Base-by-base conservation (phyloP, 1,284 basidiomycete genomes). In the Boletellus sp. region DNA sequence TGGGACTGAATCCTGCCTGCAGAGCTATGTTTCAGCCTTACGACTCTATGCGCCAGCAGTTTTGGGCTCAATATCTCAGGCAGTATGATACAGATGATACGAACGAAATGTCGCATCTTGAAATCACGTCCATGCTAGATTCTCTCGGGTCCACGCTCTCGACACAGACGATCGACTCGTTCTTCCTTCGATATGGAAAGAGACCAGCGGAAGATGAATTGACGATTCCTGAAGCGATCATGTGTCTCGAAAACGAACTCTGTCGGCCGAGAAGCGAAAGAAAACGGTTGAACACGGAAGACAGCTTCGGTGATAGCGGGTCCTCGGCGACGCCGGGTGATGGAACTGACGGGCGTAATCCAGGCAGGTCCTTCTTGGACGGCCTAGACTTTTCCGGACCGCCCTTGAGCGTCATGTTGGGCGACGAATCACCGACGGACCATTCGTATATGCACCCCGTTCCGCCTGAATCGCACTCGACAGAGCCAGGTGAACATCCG, bases 11-110 rank as follows among this genome's bases (percentile, higher is more conserved):
- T 44, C 1, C 38, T 22, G 24, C 50, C 40, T 46, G 0, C 55
- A 86, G 92, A 24, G 96, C 95, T 22, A 95, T 90, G 68, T 99
- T 93, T 65, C 93, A 96, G 63, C 93, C 96, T 0, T 99, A 98
- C 66, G 91, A 87, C 57, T 89, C 91, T 13, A 80, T 95, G 6
- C 87, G 92, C 5, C 92, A 94, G 66, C 82, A 82, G 0, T 97
- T 98, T 77, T 97, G 94, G 95, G 76, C 86, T 1, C 87, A 93
- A 59, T 94, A 94, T 65, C 80, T 96, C 36, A 82, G 82, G 54
- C 89, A 97, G 60, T 99, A 97, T 69, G 95, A 98, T 62, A 81
- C 86, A 0, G 93, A 96, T 68, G 91, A 96, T 56, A 89, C 85
- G 0, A 75, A 76, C n/a, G 71, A 79, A 1, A 73, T 96, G 37